Conservation (phyloP, 495 filamentous ascomycete species). For the Talaromyces liani region DNA sequence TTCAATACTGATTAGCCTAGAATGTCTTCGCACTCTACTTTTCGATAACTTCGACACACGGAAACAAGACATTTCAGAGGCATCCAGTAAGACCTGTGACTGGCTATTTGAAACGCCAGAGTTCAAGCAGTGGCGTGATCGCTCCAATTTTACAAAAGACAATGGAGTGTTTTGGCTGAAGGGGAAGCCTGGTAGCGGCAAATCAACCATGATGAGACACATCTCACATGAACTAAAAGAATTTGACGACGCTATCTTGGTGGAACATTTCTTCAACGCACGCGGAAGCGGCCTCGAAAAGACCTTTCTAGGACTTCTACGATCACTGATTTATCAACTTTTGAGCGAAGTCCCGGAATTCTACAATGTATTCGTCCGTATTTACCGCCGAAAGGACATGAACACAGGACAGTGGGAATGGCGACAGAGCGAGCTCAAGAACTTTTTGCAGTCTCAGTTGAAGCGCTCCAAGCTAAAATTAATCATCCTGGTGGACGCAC, state of each 20-base stretch:
- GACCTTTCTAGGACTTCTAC: constrained; percentile 45
- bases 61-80: constrained; percentile 15
- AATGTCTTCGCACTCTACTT: constrained; percentile 12
- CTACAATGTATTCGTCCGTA: neutral
- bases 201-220: constrained; percentile 19
- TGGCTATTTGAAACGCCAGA: constrained; percentile 38
- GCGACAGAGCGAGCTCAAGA: neutral
- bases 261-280: constrained; percentile 44
- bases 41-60: constrained; percentile 25
- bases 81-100: constrained; percentile 34
- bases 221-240: constrained; percentile 9
- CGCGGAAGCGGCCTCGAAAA: constrained; percentile 41
- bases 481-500: constrained; percentile 29
- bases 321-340: constrained; percentile 36
- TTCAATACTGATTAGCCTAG: neutral
- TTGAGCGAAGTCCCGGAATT: constrained; percentile 18
- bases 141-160: constrained; percentile 22
- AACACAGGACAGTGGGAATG: neutral
- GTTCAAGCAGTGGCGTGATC: constrained; percentile 40
- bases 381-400: neutral
- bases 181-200: constrained; percentile 18
- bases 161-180: constrained; percentile 19
- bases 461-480: constrained; percentile 2
- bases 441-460: constrained; percentile 8
- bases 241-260: neutral